Conservation (phyloP, 2,329 filamentous ascomycete genomes). For the Xylariomycetidae sp. region DNA sequence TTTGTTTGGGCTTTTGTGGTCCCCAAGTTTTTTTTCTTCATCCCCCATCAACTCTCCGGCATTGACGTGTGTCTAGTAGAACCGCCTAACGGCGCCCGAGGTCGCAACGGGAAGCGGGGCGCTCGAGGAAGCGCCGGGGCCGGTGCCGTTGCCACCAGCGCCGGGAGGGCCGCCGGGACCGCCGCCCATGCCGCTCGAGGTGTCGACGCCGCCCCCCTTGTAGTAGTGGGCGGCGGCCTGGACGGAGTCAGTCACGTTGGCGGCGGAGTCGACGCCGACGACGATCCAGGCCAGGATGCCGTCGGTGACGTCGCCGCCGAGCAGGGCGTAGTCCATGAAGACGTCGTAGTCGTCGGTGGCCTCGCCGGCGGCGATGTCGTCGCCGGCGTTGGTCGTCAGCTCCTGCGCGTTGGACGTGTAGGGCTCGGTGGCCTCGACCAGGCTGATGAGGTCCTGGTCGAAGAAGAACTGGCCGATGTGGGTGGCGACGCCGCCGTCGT, state of each 20-base stretch:
- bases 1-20: too few species aligned
- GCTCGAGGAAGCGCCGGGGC: not conserved
- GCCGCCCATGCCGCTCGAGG: slow-evolving; percentile 9
- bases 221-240: slow-evolving; percentile 27
- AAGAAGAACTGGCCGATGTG: slow-evolving; percentile 66
- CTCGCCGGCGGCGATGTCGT: slow-evolving; percentile 23
- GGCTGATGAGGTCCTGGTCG: slow-evolving; percentile 50
- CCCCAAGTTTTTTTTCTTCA: too few species aligned
- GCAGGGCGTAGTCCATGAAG: slow-evolving; percentile 50
- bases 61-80: too few species aligned
- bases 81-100: not conserved
- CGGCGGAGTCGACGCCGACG: slow-evolving; percentile 41
- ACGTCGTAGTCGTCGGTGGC: slow-evolving; percentile 21
- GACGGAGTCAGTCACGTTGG: slow-evolving; percentile 11
- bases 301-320: slow-evolving; percentile 49
- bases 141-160: too few species aligned
- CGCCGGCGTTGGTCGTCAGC: slow-evolving; percentile 32
- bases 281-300: slow-evolving; percentile 53
- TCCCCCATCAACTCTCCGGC: too few species aligned
- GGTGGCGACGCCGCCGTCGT: slow-evolving; percentile 43
- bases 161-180: slow-evolving; percentile 4
- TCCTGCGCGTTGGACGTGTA: slow-evolving; percentile 42
- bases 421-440: slow-evolving; percentile 43
- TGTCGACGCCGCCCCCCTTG: slow-evolving; percentile 24
- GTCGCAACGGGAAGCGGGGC: not conserved